phyloP scores from a whole-genome alignment of 768 basidiomycete species.

The Mycena sanguinolenta region DNA sequence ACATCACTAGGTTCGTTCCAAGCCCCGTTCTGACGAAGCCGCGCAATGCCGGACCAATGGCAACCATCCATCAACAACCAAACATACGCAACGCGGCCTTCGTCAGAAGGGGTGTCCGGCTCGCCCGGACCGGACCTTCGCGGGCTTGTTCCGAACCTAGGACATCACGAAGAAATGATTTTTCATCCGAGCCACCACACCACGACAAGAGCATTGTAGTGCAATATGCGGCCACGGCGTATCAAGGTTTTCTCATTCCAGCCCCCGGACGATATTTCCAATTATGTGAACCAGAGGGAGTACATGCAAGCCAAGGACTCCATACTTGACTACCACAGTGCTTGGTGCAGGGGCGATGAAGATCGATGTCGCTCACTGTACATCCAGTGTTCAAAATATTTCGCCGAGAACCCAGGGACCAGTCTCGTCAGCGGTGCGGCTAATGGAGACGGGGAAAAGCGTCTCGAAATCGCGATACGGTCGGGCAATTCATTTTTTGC shows the following conservation, averaged over 20 bases:
- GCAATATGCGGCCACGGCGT: conserved; percentile 23
- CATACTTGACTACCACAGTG: conserved; percentile 20
- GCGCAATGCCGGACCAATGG: too few species aligned
- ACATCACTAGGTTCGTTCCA: too few species aligned
- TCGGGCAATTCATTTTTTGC: conserved; percentile 3
- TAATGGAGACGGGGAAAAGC: conserved; percentile 13
- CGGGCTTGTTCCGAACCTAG: too few species aligned
- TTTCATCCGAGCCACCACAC: too few species aligned
- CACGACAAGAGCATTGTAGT: background rate
- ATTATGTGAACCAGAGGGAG: conserved; percentile 13
- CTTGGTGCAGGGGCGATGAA: too few species aligned
- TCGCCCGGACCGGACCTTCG: too few species aligned
- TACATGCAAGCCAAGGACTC: conserved; percentile 13
- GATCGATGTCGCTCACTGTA: conserved; percentile 7
- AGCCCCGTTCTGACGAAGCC: too few species aligned
- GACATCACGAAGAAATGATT: too few species aligned
- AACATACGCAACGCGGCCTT: too few species aligned
- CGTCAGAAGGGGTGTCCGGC: too few species aligned
- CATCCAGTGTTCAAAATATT: conserved; percentile 21
- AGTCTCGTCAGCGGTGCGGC: conserved; percentile 9
- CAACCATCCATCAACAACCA: too few species aligned
- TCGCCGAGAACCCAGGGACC: conserved; percentile 15
- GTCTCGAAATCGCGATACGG: conserved; percentile 24
- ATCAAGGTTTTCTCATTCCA: conserved; percentile 15
- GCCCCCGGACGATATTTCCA: conserved; percentile 21